Percentiles rank a stretch among this genome's conserved stretches.
Conservation (phyloP, 441 rosid species). For the Gossypium schwendimanii region DNA sequence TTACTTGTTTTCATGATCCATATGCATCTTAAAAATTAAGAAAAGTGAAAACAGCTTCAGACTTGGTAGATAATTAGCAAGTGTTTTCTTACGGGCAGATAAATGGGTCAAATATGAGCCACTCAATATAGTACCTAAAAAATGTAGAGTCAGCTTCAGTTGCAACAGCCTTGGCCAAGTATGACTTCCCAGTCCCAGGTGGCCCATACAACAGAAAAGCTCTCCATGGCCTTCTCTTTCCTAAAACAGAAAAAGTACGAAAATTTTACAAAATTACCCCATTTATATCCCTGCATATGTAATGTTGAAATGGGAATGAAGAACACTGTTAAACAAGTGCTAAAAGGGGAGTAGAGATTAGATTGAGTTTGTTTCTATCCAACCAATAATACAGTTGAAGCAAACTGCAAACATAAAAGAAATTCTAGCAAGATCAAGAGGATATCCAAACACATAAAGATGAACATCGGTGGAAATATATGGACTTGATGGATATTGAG, state of each 20-base stretch:
- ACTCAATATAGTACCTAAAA: constrained; percentile 55
- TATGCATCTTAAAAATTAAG: neutral
- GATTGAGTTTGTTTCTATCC: neutral
- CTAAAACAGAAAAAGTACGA: constrained; percentile 27
- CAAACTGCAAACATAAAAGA: neutral
- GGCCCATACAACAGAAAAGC: constrained; percentile 54
- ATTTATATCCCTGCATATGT: neutral
- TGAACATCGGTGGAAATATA: neutral
- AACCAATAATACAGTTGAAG: neutral
- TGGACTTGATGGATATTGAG: neutral
- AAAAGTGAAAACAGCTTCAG: neutral
- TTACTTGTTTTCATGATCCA: neutral
- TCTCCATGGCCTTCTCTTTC: constrained; percentile 95
- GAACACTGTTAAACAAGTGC: neutral
- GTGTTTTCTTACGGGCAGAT: neutral
- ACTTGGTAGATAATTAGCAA: neutral
- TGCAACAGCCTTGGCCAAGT: no score
- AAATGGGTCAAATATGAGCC: neutral
- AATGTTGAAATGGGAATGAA: neutral
- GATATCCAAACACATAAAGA: neutral
- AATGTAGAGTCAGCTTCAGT: constrained; percentile 32
- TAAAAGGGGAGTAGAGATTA: neutral
- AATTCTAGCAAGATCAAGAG: neutral
- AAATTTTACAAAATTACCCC: neutral
- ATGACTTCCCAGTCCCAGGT: no score